Evolutionary conservation across 805 yeast genomes (phyloP).

Genomic region (Lipomyces orientalis): DNA sequence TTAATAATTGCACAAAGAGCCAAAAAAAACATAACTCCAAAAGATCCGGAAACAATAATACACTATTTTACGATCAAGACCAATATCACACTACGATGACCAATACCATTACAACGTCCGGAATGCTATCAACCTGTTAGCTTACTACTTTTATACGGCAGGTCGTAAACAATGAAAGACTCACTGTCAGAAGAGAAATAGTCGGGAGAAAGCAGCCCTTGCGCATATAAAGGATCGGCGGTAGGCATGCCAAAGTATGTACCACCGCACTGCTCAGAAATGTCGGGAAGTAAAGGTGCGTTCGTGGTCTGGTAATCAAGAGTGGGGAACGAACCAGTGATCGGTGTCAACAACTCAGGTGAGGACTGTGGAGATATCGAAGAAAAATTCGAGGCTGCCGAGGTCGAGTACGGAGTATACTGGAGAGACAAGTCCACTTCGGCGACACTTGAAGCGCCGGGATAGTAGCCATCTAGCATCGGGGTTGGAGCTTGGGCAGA

Average conservation of each 20-base stretch:
- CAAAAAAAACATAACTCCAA: neutral
- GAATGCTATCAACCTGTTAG: neutral
- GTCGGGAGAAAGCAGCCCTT: slow-evolving; percentile 1
- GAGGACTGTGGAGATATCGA: slow-evolving; percentile 29
- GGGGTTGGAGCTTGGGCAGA: neutral
- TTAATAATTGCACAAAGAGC: neutral
- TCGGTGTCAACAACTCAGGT: slow-evolving; percentile 29
- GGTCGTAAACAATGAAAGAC: neutral
- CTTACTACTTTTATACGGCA: neutral
- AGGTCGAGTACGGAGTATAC: slow-evolving; percentile 15
- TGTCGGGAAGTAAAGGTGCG: slow-evolving; percentile 6
- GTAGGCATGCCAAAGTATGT: neutral
- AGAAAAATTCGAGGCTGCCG: slow-evolving; percentile 16
- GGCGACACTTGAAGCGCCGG: neutral
- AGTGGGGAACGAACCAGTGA: slow-evolving; percentile 24
- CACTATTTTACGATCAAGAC: neutral
- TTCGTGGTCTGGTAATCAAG: slow-evolving; percentile 10
- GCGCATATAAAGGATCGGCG: neutral
- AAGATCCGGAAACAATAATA: slow-evolving; percentile 3
- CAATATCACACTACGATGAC: neutral
- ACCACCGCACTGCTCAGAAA: slow-evolving; percentile 7
- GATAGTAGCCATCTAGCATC: neutral
- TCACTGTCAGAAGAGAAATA: neutral
- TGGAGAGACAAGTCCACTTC: slow-evolving; percentile 6
- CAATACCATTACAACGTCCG: neutral